phyloP scores from a whole-genome alignment of 805 yeast genomes.

The Kuraishia piskuri region DNA sequence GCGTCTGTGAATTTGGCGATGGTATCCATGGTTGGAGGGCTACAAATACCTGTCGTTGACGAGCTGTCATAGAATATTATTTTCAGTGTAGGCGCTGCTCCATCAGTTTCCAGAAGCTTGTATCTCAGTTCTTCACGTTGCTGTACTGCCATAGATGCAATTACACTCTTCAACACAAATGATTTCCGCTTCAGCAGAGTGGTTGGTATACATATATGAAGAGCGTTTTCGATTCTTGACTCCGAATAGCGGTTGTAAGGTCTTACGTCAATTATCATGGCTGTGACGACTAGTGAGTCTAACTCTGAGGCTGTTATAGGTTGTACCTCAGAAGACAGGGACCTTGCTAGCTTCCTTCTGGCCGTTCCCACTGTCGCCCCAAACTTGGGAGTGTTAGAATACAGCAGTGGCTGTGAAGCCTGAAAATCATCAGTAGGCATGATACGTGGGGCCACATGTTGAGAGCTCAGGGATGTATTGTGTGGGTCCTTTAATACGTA shows the following conservation, averaged over 20 bases:
- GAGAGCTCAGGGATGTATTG: neutral
- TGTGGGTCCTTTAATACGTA: neutral
- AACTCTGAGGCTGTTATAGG: neutral
- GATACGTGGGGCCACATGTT: neutral
- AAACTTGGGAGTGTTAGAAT: neutral
- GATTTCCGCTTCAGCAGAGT: conserved; percentile 32
- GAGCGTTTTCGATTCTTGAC: conserved; percentile 22
- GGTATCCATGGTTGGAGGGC: neutral
- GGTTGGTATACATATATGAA: conserved; percentile 34
- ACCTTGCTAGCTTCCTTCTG: neutral
- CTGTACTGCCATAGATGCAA: conserved; percentile 23
- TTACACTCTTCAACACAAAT: conserved; percentile 23
- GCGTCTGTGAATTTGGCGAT: neutral
- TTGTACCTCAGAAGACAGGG: neutral
- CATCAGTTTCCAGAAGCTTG: neutral
- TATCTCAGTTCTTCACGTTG: conserved; percentile 7
- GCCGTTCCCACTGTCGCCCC: neutral
- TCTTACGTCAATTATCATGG: conserved; percentile 24
- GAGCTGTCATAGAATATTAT: neutral
- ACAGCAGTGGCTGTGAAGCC: neutral
- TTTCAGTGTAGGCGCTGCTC: neutral
- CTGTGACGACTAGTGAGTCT: neutral
- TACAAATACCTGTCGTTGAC: conserved; percentile 4
- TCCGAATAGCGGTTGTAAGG: conserved; percentile 27
- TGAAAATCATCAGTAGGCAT: neutral